Base-by-base conservation (phyloP, 306 rosid genomes). In the Cicer bijugum region DNA sequence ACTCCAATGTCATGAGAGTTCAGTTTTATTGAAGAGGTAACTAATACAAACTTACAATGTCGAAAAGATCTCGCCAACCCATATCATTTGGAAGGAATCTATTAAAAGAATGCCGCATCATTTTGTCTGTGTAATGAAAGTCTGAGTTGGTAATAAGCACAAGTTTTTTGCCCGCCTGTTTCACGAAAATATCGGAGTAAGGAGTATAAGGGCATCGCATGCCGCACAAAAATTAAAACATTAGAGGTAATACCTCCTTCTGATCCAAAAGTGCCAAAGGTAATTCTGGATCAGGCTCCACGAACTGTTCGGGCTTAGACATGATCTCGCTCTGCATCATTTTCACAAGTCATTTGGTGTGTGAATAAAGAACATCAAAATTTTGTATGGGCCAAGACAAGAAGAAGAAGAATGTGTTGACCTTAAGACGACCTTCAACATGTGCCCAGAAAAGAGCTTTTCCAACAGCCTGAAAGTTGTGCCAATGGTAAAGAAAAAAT, bases 371-470 rank as follows among this genome's bases (percentile, higher is more conserved):
- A 17, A 59, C 68, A 72, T 46, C 47, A 15, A 11, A 57, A 40
- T 47, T 57, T 51, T 17, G 16, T 8, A 44, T 45, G 7, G 67
- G 53, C 35, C 50, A 65, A 65, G 45, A 42, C 48, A 82, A 20
- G 38, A 55, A 62, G 39, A 65, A 68, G 39, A 65, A 68, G 60
- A 50, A 50, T 45, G 48, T 67, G 66, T 68, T 70, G 75, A 91
- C 98, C 98, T 94, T 94, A 59, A 94, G 92, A 83, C 87, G 98
- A 71, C 98, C 98, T 83, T 94, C 98, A 12, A 94, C 98, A 82
- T 94, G 98, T 72, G 98, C 97, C 86, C 92, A 71, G 84, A 94
- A 94, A 73, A 94, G 92, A 78, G 98, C 98, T 86, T 81, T 91
- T 63, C 96, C 98, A 77, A 91, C 97, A 20, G 98, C 96, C 98